Percentiles rank a stretch among this genome's conserved stretches.
phyloP scores from a whole-genome alignment of 176 grass and related monocot species.

The Microstegium vimineum region DNA sequence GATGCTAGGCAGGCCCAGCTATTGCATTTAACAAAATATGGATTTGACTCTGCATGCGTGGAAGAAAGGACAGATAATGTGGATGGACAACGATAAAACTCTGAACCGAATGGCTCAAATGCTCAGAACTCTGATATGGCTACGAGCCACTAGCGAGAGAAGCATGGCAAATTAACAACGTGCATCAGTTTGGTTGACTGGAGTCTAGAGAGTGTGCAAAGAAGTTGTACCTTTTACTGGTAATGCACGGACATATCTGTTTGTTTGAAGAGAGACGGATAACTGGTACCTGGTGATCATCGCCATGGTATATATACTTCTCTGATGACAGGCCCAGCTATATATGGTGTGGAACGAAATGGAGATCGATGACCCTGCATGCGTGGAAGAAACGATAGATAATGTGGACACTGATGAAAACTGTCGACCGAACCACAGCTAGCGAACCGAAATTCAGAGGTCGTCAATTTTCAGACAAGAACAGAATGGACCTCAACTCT shows the following conservation, averaged over 20 bases:
- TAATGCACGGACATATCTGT: background rate
- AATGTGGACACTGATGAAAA: background rate
- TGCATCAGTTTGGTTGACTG: too few species aligned
- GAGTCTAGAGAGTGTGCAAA: background rate
- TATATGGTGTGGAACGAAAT: background rate
- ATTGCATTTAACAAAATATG: background rate
- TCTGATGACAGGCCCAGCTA: background rate
- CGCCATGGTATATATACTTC: background rate
- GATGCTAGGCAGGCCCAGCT: background rate
- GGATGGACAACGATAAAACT: background rate
- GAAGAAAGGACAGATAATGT: background rate
- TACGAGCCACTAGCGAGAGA: too few species aligned
- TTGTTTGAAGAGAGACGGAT: background rate
- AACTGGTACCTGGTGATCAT: background rate
- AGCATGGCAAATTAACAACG: too few species aligned
- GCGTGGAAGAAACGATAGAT: background rate
- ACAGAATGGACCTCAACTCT: background rate
- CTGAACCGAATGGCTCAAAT: background rate
- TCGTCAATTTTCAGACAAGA: background rate
- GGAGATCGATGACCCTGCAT: background rate
- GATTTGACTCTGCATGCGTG: background rate
- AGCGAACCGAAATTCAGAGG: background rate
- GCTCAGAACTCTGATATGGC: background rate
- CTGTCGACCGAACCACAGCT: background rate
- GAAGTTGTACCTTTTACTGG: background rate